phyloP scores from a whole-genome alignment of 2,329 filamentous ascomycete species.

The Penicillium sp. region DNA sequence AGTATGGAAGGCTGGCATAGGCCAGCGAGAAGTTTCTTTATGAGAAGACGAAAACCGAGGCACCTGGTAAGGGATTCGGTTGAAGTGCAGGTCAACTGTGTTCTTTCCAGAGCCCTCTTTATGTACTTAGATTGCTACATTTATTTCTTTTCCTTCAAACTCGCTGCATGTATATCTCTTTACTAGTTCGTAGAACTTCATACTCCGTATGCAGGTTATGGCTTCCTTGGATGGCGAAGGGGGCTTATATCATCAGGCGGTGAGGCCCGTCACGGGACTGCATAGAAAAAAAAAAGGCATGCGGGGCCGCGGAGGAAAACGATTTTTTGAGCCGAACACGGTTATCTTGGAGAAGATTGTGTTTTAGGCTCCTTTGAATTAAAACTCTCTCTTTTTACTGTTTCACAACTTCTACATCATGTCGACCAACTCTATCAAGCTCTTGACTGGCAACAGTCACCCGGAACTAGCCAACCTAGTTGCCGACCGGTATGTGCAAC shows the following conservation, averaged over 20 bases:
- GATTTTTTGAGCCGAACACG: slow-evolving; percentile 21
- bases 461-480: slow-evolving; percentile 69
- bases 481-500: slow-evolving; percentile 57
- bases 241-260: slow-evolving; percentile 14
- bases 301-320: slow-evolving; percentile 24
- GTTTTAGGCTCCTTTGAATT: slow-evolving; percentile 1
- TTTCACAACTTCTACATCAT: slow-evolving; percentile 42
- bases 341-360: slow-evolving; percentile 4
- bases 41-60: slow-evolving; percentile 16
- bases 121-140: slow-evolving; percentile 25
- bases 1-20: slow-evolving; percentile 8
- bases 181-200: background rate
- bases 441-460: slow-evolving; percentile 73
- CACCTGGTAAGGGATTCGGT: slow-evolving; percentile 14
- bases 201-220: background rate
- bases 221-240: background rate
- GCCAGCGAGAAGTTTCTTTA: slow-evolving; percentile 7
- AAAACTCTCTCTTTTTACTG: background rate
- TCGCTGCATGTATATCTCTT: background rate
- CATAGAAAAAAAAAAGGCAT: slow-evolving; percentile 19
- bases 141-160: slow-evolving; percentile 6
- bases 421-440: slow-evolving; percentile 72
- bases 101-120: slow-evolving; percentile 8
- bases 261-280: slow-evolving; percentile 22
- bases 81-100: slow-evolving; percentile 45